A percentile compares a stretch with the other conserved stretches of the same genome.
Conservation (phyloP, 2,329 filamentous ascomycete species). For the Aureobasidium namibiae region DNA sequence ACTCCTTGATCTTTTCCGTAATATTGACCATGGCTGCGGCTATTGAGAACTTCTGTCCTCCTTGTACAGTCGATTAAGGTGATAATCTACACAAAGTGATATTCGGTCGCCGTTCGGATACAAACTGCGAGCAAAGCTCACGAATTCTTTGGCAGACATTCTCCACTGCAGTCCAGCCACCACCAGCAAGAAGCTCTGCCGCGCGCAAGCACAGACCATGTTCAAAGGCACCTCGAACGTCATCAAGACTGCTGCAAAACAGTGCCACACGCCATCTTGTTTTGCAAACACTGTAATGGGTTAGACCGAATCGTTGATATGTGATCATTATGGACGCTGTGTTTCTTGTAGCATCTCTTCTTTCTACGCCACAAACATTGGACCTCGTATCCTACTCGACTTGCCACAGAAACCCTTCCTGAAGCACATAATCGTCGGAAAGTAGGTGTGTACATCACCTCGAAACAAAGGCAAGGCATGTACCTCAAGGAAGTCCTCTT, state of each 20-base stretch:
- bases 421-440: background rate
- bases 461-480: background rate
- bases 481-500: background rate
- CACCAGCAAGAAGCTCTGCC: background rate
- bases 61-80: background rate
- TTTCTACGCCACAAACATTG: background rate
- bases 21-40: conserved; percentile 83
- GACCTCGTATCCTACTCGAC: background rate
- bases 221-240: background rate
- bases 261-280: background rate
- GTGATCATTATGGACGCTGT: background rate
- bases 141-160: conserved; percentile 10
- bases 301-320: background rate
- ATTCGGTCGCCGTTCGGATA: background rate
- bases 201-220: background rate
- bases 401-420: background rate
- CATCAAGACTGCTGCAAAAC: conserved; percentile 1
- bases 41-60: background rate
- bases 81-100: background rate
- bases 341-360: background rate
- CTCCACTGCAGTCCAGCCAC: conserved; percentile 1
- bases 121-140: background rate
- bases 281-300: conserved; percentile 8
- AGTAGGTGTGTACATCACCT: too few species aligned
- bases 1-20: conserved; percentile 99